Percentiles rank a stretch among this genome's conserved stretches.
Conservation (phyloP, 345 rosid species). For the Rhizophora mangle region DNA sequence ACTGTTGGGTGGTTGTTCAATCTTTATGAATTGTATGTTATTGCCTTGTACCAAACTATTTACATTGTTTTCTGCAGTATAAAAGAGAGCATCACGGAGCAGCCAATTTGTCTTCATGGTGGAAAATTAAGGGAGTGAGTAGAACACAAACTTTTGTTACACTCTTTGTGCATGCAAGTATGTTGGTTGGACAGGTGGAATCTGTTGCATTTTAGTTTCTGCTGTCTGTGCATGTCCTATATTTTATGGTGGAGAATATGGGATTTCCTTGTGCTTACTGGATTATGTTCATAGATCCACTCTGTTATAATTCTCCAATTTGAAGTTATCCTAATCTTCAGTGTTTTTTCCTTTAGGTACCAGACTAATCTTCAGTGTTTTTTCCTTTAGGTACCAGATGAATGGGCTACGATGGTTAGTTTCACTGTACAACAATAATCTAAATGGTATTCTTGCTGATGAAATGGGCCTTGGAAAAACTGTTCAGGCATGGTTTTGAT, state of each 20-base stretch:
- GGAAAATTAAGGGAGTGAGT: conserved; percentile 95
- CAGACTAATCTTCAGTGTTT: conserved; percentile 37
- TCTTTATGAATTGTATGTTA: too few relatives aligned
- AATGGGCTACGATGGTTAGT: conserved; percentile 90
- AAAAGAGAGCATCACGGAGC: conserved; percentile 80
- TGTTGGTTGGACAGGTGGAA: not conserved
- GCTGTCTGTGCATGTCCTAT: not conserved
- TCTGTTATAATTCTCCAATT: conserved; percentile 5
- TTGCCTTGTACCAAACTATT: conserved; percentile 1
- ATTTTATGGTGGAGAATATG: not conserved
- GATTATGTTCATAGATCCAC: not conserved
- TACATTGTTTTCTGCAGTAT: conserved; percentile 49
- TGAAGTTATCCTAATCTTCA: conserved; percentile 13
- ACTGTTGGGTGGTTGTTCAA: not conserved
- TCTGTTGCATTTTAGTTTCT: not conserved
- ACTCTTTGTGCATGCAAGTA: not conserved
- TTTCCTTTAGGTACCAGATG: conserved; percentile 79
- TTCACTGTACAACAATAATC: conserved; percentile 79
- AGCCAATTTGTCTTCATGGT: conserved; percentile 64
- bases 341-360: conserved; percentile 51
- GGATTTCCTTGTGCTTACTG: not conserved
- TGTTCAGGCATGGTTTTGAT: conserved; percentile 58
- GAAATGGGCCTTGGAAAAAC: conserved; percentile 99
- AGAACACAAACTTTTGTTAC: conserved; percentile 4
- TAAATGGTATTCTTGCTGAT: conserved; percentile 94